Evolutionary conservation across 257 asterid genomes (phyloP).

Genomic region (Nicotiana benthamiana): DNA sequence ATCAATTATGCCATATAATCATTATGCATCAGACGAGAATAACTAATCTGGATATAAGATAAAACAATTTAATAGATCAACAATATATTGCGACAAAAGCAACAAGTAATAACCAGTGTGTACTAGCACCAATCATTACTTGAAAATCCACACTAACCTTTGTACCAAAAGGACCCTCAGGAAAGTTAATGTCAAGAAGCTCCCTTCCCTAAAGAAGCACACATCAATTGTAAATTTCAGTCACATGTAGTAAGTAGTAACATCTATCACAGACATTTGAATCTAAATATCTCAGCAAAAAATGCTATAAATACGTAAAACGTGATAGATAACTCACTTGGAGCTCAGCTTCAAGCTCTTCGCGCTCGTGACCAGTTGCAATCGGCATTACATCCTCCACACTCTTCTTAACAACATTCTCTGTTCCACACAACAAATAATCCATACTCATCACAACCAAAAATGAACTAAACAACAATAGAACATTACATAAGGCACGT

Average conservation of each 20-base stretch:
- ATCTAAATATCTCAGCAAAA: neutral
- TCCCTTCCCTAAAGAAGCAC: constrained; percentile 46
- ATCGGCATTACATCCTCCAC: constrained; percentile 90
- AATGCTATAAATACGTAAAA: neutral
- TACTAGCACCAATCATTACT: neutral
- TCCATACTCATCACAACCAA: neutral
- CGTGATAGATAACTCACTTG: constrained; percentile 36
- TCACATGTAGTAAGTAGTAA: neutral
- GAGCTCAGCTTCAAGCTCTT: constrained; percentile 86
- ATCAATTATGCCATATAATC: neutral
- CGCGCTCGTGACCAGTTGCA: constrained; percentile 99
- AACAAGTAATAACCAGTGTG: neutral
- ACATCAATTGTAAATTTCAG: neutral
- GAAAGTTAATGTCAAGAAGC: constrained; percentile 50
- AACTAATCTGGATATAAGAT: neutral
- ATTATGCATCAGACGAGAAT: neutral
- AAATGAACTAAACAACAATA: neutral
- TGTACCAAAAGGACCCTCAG: constrained; percentile 86
- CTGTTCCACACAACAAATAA: constrained; percentile 19
- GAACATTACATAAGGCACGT: neutral
- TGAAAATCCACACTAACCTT: constrained; percentile 44
- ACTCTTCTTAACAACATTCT: constrained; percentile 39
- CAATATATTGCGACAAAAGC: neutral
- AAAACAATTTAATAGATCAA: neutral
- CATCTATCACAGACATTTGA: neutral